Evolutionary conservation across 129 eudicot species (phyloP), one percentile per base, ranked within the genome.

Genomic region (Calendula officinalis): DNA sequence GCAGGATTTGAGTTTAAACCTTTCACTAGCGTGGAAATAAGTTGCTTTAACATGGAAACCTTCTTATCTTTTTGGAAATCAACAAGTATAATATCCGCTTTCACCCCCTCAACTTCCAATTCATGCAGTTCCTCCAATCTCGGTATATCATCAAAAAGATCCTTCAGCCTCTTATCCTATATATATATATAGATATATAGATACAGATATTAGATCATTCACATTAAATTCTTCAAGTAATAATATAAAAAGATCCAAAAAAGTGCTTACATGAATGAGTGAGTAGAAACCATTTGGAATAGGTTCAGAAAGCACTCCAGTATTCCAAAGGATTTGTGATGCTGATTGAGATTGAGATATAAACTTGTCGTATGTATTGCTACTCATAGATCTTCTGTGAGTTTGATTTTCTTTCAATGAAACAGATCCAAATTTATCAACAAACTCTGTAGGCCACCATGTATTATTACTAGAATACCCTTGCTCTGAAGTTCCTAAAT

Each of bases 241-340:
- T n/a, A 33, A 33, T n/a, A 49, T 8, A 27, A 12, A 54, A 27
- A 40, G 46, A 63, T 55, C 8, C 33, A 69, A 8, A 34, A 17
- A 36, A 49, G 67, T 61, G 51, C 96, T 92, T 78, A 92, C 99
- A 61, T 88, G 96, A 63, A 83, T 66, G 75, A 88, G 74, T 39
- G 91, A 88, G 83, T 85, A 92, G 86, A 92, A 92, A 67, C 98
- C 98, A 79, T 92, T 80, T 46, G 98, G 96, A 70, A 92, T 86
- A 61, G 91, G 89, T 77, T 81, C 95, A 67, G 89, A 85, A 67
- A 92, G 95, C 72, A 79, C 78, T 73, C 95, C 95, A 57, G 96
- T 85, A 68, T 81, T 81, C 99, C 96, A 88, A 30, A 92, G 87
- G 47, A 83, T 85, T 71, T 85, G 86, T n/a, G 96, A 88, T 44